phyloP scores from a whole-genome alignment of 805 yeast genomes.

The Myxozyma neotropica region DNA sequence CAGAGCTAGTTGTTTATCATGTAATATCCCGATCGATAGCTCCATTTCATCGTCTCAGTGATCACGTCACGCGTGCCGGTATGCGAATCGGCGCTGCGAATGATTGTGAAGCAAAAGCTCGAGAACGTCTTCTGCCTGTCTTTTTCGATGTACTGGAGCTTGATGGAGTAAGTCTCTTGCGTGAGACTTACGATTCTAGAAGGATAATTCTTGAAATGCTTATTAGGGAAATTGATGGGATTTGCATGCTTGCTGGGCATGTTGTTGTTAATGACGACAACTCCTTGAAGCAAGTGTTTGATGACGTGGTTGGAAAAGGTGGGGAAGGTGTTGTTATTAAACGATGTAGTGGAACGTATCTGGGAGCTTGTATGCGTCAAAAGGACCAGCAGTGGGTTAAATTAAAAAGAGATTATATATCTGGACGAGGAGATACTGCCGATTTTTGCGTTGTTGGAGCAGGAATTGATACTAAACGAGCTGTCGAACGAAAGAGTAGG shows the following conservation, averaged over 20 bases:
- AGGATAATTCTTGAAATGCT: slow-evolving; percentile 2
- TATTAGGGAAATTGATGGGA: slow-evolving; percentile 12
- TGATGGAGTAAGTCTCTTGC: slow-evolving; percentile 12
- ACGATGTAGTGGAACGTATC: slow-evolving; percentile 4
- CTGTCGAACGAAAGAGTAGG: slow-evolving; percentile 15
- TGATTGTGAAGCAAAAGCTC: background rate
- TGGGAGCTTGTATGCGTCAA: slow-evolving; percentile 12
- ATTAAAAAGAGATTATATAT: slow-evolving; percentile 22
- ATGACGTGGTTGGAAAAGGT: background rate
- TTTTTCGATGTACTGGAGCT: slow-evolving; percentile 22
- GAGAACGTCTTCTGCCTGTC: slow-evolving; percentile 23
- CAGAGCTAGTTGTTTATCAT: slow-evolving; percentile 26
- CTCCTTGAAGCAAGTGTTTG: slow-evolving; percentile 2
- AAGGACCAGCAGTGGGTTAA: slow-evolving; percentile 18
- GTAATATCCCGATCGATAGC: background rate
- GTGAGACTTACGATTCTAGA: slow-evolving; percentile 7
- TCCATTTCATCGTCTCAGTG: slow-evolving; percentile 21
- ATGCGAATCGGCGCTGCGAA: slow-evolving; percentile 3
- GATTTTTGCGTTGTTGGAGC: slow-evolving; percentile 28
- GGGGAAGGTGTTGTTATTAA: slow-evolving; percentile 27
- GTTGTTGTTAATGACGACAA: background rate
- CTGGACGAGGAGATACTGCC: slow-evolving; percentile 25
- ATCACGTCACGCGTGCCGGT: slow-evolving; percentile 22
- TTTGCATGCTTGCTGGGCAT: background rate
- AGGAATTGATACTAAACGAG: slow-evolving; percentile 13